Percentiles rank a stretch among this genome's conserved stretches.
Conservation (phyloP, 331 rosid species). For the Acacia pycnantha region DNA sequence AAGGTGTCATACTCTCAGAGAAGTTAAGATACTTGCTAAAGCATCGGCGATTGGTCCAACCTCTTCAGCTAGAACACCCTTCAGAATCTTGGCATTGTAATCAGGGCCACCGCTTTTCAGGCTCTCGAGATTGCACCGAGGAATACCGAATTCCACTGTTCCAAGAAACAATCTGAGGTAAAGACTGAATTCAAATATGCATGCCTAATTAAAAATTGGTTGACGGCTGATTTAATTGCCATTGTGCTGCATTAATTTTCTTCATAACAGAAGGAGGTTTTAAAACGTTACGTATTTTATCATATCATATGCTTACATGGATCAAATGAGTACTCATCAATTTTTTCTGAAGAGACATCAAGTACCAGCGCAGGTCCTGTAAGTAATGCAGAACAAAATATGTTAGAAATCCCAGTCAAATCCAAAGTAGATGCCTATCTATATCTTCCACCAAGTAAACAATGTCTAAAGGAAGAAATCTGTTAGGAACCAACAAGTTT, state of each 20-base stretch:
- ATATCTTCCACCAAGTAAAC: neutral
- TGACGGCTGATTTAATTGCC: slow-evolving; percentile 12
- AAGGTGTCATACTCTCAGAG: neutral
- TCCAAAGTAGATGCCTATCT: neutral
- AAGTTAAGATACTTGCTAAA: slow-evolving; percentile 50
- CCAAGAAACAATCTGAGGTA: slow-evolving; percentile 24
- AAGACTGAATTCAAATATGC: slow-evolving; percentile 19
- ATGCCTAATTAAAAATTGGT: slow-evolving; percentile 13
- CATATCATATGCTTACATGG: slow-evolving; percentile 58
- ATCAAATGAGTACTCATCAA: slow-evolving; percentile 79
- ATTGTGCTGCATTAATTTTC: slow-evolving; percentile 16
- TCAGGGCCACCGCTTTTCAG: slow-evolving; percentile 76
- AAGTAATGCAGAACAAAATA: slow-evolving; percentile 20
- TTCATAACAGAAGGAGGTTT: slow-evolving; percentile 1
- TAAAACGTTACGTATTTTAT: neutral
- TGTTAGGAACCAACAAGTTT: no score
- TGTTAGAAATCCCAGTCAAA: neutral
- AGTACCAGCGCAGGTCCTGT: slow-evolving; percentile 86
- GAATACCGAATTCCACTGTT: slow-evolving; percentile 84
- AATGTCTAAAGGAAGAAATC: neutral
- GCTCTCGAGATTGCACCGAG: slow-evolving; percentile 67
- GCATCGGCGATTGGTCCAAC: slow-evolving; percentile 80
- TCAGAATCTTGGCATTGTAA: slow-evolving; percentile 67
- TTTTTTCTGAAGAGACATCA: slow-evolving; percentile 71
- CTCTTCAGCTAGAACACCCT: slow-evolving; percentile 78